Base-by-base conservation (phyloP, 2,329 filamentous ascomycete genomes). In the Botrytis tulipae region DNA sequence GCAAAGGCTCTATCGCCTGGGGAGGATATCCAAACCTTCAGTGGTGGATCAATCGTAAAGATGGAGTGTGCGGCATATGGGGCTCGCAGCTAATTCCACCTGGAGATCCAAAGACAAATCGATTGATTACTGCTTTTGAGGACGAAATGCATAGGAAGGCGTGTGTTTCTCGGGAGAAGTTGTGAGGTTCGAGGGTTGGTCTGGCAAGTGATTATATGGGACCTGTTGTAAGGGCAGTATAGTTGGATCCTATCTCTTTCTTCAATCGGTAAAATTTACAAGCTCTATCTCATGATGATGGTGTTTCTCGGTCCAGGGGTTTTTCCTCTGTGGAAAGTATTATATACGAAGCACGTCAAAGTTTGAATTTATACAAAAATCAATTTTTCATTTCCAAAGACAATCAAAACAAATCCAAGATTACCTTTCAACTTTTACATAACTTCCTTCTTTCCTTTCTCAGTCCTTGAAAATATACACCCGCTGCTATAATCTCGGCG, bases 21-120 rank as follows among this genome's bases (percentile, higher is more conserved):
- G 80, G 82, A 62, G 85, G 85, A 0, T 81, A 84, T 73, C 80
- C 83, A 18, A 87, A 87, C 77, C 75, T 84, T 6, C 81, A 82
- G 29, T 87, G 85, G 86, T 83, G 83, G 75, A 77, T 85, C 78
- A 81, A 82, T 78, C 75, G 82, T 2, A 78, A 80, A 46, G 80
- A 81, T 9, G 85, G 83, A 1, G 32, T 87, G 8, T 83, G 82
- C 63, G 81, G 83, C 14, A 79, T 84, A 25, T 84, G 84, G 75
- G 84, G 80, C 0, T 83, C 82, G 73, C 84, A 86, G 77, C 78
- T 85, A 16, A 66, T 82, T 62, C 85, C 84, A 14, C 79, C 82
- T 1, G 84, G 82, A 1, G 85, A 86, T 77, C 35, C 62, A 12
- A 78, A 78, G 62, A 79, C 79, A 12, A 80, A 81, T 67, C 77